Evolutionary conservation across 495 filamentous ascomycete species (phyloP).

Genomic region (Trichoderma gamsii): DNA sequence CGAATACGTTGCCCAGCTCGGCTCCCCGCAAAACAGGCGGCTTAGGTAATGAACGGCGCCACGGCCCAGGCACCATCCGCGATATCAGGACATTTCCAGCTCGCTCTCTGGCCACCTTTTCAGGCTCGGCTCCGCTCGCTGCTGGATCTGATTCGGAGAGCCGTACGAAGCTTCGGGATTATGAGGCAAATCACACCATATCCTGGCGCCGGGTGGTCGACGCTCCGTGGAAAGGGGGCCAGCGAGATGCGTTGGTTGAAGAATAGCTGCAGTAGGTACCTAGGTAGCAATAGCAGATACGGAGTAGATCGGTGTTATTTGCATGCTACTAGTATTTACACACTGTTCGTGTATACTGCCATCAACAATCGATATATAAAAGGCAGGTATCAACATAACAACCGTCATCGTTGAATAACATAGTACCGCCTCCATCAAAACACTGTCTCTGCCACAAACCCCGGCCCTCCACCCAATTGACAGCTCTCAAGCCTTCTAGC

Average conservation of each 20-base stretch:
- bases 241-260: background rate
- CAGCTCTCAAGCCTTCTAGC: no score
- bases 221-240: slow-evolving; percentile 2
- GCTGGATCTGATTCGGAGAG: slow-evolving; percentile 6
- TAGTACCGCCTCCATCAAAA: no score
- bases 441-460: no score
- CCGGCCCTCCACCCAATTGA: no score
- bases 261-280: no score
- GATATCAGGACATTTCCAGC: slow-evolving; percentile 3
- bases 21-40: background rate
- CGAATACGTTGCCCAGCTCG: background rate
- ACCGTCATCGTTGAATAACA: no score
- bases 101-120: slow-evolving; percentile 9
- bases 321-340: no score
- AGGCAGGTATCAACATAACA: no score
- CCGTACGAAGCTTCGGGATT: background rate
- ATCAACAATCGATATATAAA: no score
- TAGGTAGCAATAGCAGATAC: no score
- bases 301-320: no score
- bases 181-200: background rate
- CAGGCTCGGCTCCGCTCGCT: background rate
- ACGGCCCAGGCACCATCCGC: background rate
- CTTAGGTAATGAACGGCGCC: background rate
- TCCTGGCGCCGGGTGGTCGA: background rate
- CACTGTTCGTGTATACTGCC: no score